Conservation (phyloP, 306 rosid genomes). For the Quercus mongolica region DNA sequence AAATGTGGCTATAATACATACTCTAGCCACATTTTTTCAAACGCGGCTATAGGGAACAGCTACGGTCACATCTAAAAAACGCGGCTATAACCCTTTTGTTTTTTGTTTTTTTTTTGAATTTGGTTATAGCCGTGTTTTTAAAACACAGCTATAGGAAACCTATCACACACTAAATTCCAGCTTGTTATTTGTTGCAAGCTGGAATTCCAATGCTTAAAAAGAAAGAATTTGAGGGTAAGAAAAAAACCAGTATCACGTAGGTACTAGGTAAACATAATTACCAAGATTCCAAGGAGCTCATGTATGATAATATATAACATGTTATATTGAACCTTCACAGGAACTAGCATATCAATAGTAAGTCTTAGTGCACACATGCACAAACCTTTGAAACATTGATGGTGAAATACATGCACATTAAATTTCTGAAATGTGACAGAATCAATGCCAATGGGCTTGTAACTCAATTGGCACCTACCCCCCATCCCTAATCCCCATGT, state of each 20-base stretch:
- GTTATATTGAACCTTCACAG: not conserved
- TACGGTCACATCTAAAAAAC: too few species aligned
- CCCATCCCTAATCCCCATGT: too few species aligned
- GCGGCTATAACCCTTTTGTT: too few species aligned
- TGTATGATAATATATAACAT: not conserved
- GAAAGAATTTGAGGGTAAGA: conserved; percentile 4
- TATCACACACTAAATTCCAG: too few species aligned
- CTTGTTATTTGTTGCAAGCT: too few species aligned
- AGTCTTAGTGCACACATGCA: not conserved
- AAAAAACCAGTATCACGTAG: not conserved
- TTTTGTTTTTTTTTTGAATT: too few species aligned
- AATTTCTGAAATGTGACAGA: conserved; percentile 10
- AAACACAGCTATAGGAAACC: too few species aligned
- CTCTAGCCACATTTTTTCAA: too few species aligned
- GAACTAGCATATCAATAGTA: not conserved
- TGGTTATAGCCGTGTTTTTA: too few species aligned
- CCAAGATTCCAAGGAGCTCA: not conserved
- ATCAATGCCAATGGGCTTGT: not conserved
- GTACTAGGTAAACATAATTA: not conserved
- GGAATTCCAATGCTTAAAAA: not conserved
- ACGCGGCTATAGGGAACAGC: too few species aligned
- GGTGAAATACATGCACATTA: conserved; percentile 7
- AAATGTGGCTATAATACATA: too few species aligned
- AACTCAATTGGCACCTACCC: too few species aligned
- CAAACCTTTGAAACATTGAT: not conserved